Conservation (phyloP, 306 rosid species). For the Phaseolus lunatus region DNA sequence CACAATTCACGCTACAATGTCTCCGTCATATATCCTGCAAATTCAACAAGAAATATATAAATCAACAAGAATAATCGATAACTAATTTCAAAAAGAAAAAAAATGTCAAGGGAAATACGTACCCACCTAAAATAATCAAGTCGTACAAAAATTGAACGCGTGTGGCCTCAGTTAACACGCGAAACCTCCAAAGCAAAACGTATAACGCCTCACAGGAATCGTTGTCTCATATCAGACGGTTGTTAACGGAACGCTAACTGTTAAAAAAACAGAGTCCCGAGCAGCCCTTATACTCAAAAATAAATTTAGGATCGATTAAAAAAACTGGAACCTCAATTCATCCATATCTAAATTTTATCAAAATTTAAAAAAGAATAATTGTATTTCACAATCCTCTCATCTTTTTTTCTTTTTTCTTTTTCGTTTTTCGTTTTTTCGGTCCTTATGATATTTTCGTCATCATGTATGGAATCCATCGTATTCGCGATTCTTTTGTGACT, state of each 20-base stretch:
- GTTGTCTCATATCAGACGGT: not conserved
- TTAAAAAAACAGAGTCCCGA: not conserved
- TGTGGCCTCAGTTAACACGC: not conserved
- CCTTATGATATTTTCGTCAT: constrained; percentile 15
- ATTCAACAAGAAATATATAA: not conserved
- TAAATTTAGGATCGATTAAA: constrained; percentile 12
- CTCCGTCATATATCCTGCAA: constrained; percentile 47
- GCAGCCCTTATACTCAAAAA: not conserved
- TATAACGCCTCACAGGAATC: constrained; percentile 9
- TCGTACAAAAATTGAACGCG: not conserved
- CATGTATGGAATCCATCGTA: constrained; percentile 2
- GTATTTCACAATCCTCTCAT: constrained; percentile 11
- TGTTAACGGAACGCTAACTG: constrained; percentile 31
- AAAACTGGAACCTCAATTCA: constrained; percentile 39
- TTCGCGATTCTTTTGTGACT: not conserved
- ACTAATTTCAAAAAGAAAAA: not conserved
- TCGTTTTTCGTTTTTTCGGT: not conserved
- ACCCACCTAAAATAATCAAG: not conserved
- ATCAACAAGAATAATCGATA: constrained; percentile 17
- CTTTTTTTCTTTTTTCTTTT: not conserved
- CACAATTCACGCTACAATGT: constrained; percentile 1
- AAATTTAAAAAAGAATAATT: not conserved
- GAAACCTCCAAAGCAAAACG: not conserved
- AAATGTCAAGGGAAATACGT: not conserved
- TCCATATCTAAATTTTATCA: constrained; percentile 22